These are phyloP conservation scores for Rubia yunnanensis DNA, from an alignment of 257 asterid genomes.

Conservation along the genomic window DNA sequence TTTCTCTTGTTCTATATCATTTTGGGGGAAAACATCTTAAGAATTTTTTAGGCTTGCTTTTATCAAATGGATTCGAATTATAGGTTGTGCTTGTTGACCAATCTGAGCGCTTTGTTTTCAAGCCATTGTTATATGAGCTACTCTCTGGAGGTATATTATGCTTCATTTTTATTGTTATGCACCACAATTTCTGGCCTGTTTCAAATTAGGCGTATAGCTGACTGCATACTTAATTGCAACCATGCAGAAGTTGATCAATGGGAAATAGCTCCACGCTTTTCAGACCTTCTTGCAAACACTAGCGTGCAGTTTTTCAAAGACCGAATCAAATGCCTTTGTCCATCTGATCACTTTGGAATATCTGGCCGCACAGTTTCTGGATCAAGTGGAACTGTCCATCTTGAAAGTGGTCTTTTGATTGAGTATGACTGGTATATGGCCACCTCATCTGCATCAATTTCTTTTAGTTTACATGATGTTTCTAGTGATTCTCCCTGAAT, in stretches of 20 bases:
- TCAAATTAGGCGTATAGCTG: slow-evolving; percentile 4
- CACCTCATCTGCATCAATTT: slow-evolving; percentile 1
- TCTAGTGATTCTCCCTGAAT: neutral
- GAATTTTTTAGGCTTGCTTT: neutral
- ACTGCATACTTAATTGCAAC: slow-evolving; percentile 6
- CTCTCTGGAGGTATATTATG: slow-evolving; percentile 76
- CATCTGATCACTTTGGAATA: slow-evolving; percentile 54
- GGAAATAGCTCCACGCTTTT: slow-evolving; percentile 96
- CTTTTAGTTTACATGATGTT: neutral
- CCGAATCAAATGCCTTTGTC: slow-evolving; percentile 58
- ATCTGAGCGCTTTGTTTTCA: slow-evolving; percentile 84
- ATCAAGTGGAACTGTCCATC: slow-evolving; percentile 71
- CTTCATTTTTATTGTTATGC: slow-evolving; percentile 6
- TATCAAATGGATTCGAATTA: neutral
- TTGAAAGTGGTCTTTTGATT: slow-evolving; percentile 69
- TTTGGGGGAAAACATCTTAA: neutral
- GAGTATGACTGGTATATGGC: slow-evolving; percentile 88
- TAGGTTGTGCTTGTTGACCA: slow-evolving; percentile 95
- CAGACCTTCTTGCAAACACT: slow-evolving; percentile 76
- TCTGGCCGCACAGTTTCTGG: slow-evolving; percentile 30
- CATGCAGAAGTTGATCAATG: slow-evolving; percentile 88
- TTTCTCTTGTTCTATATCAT: too few relatives aligned
- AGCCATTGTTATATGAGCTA: slow-evolving; percentile 90
- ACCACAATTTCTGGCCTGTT: neutral
- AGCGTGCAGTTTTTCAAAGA: slow-evolving; percentile 64